These are phyloP conservation scores for Cyberlindnera subsufficiens DNA, from an alignment of 805 yeast species.

Conservation along the genomic window DNA sequence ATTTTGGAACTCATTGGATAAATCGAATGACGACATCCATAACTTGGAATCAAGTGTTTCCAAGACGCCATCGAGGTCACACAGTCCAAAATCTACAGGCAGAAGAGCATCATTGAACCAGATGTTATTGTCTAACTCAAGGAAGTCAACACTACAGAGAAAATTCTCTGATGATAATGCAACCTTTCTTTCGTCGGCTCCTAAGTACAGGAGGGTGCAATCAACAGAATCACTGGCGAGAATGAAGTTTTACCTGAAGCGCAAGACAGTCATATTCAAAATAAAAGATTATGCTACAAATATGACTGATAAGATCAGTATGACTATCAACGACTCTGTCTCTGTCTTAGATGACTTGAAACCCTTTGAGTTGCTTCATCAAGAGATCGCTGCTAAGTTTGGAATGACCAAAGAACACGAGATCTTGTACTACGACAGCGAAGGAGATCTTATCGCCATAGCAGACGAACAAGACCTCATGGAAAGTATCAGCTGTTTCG, in stretches of 20 bases:
- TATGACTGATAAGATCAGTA: slow-evolving; percentile 18
- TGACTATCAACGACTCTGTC: slow-evolving; percentile 18
- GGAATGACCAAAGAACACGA: slow-evolving; percentile 15
- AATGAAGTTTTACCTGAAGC: slow-evolving; percentile 16
- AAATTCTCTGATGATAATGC: slow-evolving; percentile 10
- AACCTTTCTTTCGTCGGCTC: slow-evolving; percentile 2
- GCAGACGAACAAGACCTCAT: slow-evolving; percentile 30
- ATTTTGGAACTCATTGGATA: slow-evolving; percentile 28
- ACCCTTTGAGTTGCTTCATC: slow-evolving; percentile 17
- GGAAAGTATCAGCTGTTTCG: slow-evolving; percentile 20
- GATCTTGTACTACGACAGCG: slow-evolving; percentile 34
- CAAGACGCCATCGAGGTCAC: slow-evolving; percentile 22
- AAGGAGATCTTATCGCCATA: slow-evolving; percentile 29
- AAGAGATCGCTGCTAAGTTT: slow-evolving; percentile 21
- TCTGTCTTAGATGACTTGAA: slow-evolving; percentile 18
- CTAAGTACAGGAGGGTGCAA: slow-evolving; percentile 9
- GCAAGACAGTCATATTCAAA: slow-evolving; percentile 17
- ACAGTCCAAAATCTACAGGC: slow-evolving; percentile 14
- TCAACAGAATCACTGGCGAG: slow-evolving; percentile 20
- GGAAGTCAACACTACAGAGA: slow-evolving; percentile 16
- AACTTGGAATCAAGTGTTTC: slow-evolving; percentile 20
- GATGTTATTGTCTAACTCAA: slow-evolving; percentile 11
- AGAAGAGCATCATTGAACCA: slow-evolving; percentile 19
- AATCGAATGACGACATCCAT: slow-evolving; percentile 24
- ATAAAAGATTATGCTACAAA: slow-evolving; percentile 10